phyloP scores from a whole-genome alignment of 2,329 filamentous ascomycete genomes.

The Dendrostoma leiphaemia region DNA sequence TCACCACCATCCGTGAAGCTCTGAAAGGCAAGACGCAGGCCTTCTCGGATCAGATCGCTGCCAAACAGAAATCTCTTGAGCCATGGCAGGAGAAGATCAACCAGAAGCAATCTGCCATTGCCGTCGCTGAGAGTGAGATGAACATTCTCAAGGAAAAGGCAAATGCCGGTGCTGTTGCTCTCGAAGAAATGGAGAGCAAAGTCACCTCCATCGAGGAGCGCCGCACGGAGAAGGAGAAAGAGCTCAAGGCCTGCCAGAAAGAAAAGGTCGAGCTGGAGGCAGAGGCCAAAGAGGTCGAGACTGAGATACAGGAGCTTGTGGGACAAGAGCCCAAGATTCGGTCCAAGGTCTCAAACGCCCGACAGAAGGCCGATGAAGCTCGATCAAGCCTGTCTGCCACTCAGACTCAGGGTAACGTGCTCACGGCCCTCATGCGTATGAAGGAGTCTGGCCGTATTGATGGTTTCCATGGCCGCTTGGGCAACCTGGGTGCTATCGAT shows the following conservation, averaged over 20 bases:
- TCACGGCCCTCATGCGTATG: conserved; percentile 88
- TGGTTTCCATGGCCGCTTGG: conserved; percentile 92
- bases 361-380: conserved; percentile 95
- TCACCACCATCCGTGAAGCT: conserved; percentile 77
- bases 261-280: conserved; percentile 72
- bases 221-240: conserved; percentile 66
- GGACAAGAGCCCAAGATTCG: conserved; percentile 80
- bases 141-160: conserved; percentile 88
- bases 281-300: conserved; percentile 69
- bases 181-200: conserved; percentile 81
- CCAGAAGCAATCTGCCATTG: conserved; percentile 89
- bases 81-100: conserved; percentile 98
- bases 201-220: conserved; percentile 69
- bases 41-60: conserved; percentile 87
- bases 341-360: conserved; percentile 79
- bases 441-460: conserved; percentile 96
- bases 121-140: conserved; percentile 91
- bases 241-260: conserved; percentile 73
- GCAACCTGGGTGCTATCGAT: conserved; percentile 91
- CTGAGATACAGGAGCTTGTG: conserved; percentile 69
- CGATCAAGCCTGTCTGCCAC: conserved; percentile 85
- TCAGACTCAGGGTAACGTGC: conserved; percentile 89
- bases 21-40: conserved; percentile 95
- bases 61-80: conserved; percentile 90
- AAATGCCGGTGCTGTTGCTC: conserved; percentile 79